phyloP scores from a whole-genome alignment of 331 rosid species.

The Malus hybrid region DNA sequence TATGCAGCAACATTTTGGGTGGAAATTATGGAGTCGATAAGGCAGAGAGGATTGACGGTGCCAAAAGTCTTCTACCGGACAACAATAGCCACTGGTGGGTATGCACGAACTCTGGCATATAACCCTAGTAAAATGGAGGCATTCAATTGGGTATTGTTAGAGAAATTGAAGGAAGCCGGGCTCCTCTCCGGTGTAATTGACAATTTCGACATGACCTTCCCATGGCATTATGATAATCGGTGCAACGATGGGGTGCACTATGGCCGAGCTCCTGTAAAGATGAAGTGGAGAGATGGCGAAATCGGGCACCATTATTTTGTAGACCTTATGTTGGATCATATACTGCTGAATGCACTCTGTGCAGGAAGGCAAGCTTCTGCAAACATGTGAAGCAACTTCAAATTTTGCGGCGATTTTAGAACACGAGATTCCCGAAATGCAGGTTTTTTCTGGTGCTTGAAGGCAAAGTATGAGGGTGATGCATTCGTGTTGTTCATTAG shows the following conservation, averaged over 20 bases:
- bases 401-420: neutral
- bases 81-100: conserved; percentile 84
- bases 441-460: neutral
- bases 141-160: conserved; percentile 55
- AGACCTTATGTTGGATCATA: conserved; percentile 83
- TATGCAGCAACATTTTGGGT: conserved; percentile 79
- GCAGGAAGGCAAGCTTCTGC: conserved; percentile 21
- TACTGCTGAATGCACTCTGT: conserved; percentile 65
- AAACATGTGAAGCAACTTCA: neutral
- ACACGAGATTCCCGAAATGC: neutral
- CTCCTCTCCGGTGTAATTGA: conserved; percentile 67
- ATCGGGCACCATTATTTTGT: conserved; percentile 91
- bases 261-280: conserved; percentile 67
- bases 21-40: conserved; percentile 40
- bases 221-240: conserved; percentile 86
- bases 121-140: conserved; percentile 88
- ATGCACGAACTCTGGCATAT: conserved; percentile 62
- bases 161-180: conserved; percentile 56
- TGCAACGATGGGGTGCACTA: conserved; percentile 88
- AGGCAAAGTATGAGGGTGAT: neutral
- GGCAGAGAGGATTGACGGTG: conserved; percentile 42
- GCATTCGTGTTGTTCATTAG: neutral
- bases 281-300: conserved; percentile 77
- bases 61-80: conserved; percentile 66
- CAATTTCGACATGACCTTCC: conserved; percentile 81